phyloP scores from a whole-genome alignment of 192 early-diverging fungal genomes.

The Spinellus fusiger region DNA sequence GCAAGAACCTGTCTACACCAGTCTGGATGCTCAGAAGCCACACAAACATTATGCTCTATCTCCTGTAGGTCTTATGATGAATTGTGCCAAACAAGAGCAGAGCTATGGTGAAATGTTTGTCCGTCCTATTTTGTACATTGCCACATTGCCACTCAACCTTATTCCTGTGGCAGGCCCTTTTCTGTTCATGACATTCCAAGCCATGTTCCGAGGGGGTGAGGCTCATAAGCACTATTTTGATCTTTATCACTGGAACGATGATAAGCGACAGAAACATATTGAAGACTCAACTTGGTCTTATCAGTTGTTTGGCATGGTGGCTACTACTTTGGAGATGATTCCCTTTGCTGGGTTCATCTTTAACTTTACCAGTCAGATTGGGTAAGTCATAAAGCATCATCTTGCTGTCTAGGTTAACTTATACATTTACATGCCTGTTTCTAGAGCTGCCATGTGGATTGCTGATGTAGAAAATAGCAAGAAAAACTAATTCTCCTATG shows the following conservation, averaged over 20 bases:
- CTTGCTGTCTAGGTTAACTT: too few relatives aligned
- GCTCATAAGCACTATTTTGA: conserved; percentile 41
- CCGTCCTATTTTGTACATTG: conserved; percentile 24
- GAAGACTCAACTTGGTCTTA: conserved; percentile 27
- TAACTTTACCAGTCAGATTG: conserved; percentile 44
- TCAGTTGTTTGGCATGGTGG: conserved; percentile 38
- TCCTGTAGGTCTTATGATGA: conserved; percentile 4
- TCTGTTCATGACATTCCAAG: conserved; percentile 37
- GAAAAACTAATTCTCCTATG: too few relatives aligned
- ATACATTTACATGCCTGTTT: not conserved
- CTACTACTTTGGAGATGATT: conserved; percentile 39
- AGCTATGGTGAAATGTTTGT: not conserved
- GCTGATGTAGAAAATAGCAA: conserved; percentile 11
- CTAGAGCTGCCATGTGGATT: conserved; percentile 4
- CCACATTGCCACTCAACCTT: conserved; percentile 38
- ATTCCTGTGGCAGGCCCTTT: conserved; percentile 35
- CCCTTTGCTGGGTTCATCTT: conserved; percentile 41
- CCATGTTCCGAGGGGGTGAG: conserved; percentile 27
- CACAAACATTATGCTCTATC: not conserved
- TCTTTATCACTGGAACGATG: conserved; percentile 29
- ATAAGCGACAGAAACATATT: conserved; percentile 34
- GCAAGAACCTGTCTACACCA: not conserved
- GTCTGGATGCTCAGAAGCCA: not conserved
- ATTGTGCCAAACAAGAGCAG: not conserved
- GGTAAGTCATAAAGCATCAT: too few relatives aligned